phyloP scores from a whole-genome alignment of 2,329 filamentous ascomycete genomes.

The Dactylonectria estremocensis region DNA sequence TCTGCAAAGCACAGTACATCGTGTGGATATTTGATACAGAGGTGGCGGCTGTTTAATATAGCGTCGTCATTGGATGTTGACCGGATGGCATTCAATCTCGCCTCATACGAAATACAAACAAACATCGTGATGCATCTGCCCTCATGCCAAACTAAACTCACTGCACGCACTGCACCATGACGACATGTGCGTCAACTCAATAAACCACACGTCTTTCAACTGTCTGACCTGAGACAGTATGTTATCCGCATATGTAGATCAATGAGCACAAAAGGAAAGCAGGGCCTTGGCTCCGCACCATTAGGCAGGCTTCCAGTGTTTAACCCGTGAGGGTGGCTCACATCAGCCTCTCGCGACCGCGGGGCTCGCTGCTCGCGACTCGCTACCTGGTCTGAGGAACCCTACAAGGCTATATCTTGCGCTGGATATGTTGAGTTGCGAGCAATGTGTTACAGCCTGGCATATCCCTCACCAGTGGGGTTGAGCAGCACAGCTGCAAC shows the following conservation, averaged over 20 bases:
- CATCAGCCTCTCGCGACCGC: constrained; percentile 34
- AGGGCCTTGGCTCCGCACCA: background rate
- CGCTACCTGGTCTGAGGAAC: too few relatives aligned
- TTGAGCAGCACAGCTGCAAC: background rate
- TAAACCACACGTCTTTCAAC: background rate
- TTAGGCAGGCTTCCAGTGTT: background rate
- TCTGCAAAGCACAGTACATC: background rate
- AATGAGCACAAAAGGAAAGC: background rate
- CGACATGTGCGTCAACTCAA: too few relatives aligned
- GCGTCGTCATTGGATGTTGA: background rate
- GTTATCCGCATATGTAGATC: background rate
- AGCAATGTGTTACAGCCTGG: background rate
- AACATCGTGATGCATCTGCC: background rate
- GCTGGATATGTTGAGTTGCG: too few relatives aligned
- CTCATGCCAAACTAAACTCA: background rate
- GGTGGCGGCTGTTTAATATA: too few relatives aligned
- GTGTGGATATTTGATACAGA: background rate
- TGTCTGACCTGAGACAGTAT: background rate
- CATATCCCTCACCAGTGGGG: background rate
- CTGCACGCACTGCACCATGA: background rate
- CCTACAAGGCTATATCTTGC: too few relatives aligned
- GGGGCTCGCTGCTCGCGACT: background rate
- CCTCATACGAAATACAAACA: background rate
- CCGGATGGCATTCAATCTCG: background rate
- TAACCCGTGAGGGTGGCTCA: constrained; percentile 35